phyloP scores from a whole-genome alignment of 768 basidiomycete species.

The Leccinellum rugosiceps region DNA sequence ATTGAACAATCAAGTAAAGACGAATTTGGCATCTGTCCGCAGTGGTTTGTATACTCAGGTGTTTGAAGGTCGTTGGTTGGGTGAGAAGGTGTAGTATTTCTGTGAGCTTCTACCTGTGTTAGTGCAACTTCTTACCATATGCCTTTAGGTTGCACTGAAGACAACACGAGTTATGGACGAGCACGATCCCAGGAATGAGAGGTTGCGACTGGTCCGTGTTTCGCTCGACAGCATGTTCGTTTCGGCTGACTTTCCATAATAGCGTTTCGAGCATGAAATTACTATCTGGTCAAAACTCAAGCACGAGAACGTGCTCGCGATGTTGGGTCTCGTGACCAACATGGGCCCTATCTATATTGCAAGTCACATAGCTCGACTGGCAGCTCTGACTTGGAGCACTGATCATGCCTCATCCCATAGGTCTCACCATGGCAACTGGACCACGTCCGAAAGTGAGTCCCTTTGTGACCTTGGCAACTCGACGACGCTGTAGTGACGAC shows the following conservation, averaged over 20 bases:
- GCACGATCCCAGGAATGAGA: conserved; percentile 40
- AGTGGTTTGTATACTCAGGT: conserved; percentile 56
- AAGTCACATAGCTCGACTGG: neutral
- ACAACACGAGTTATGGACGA: conserved; percentile 46
- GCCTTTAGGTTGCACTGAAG: conserved; percentile 53
- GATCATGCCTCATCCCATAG: conserved; percentile 27
- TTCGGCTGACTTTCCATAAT: neutral
- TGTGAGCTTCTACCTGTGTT: neutral
- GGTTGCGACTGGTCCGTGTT: conserved; percentile 34
- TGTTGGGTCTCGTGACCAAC: conserved; percentile 56
- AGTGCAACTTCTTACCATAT: neutral
- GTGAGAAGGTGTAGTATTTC: conserved; percentile 39
- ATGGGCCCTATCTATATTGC: conserved; percentile 52
- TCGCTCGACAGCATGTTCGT: neutral
- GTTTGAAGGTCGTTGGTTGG: conserved; percentile 53
- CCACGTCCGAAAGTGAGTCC: conserved; percentile 49
- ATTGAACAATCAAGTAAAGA: conserved; percentile 51
- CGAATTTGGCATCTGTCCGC: conserved; percentile 36
- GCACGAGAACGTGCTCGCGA: conserved; percentile 44
- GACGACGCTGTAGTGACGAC: neutral
- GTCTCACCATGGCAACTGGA: conserved; percentile 64
- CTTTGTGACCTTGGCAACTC: neutral
- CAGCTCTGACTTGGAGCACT: neutral
- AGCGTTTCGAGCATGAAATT: conserved; percentile 61
- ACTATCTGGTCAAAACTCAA: conserved; percentile 49